Base-by-base conservation (phyloP, 2,329 filamentous ascomycete genomes). In the Neurospora sp. region DNA sequence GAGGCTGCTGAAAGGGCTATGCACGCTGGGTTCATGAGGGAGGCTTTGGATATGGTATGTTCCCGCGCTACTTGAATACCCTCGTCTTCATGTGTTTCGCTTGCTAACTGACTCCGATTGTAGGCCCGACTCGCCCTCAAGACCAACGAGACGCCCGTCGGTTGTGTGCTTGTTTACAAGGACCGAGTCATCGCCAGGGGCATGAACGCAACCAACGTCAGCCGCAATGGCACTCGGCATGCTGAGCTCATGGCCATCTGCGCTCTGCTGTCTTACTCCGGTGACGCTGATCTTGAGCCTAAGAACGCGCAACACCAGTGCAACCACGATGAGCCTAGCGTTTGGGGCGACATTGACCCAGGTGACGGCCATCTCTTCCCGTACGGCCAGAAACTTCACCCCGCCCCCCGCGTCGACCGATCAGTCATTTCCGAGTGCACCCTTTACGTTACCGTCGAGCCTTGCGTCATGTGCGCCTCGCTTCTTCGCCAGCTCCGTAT, bases 381-480 rank as follows among this genome's bases (percentile, higher is more conserved):
- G 0, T 89, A 89, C 70, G 87, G 87, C 4, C 86, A 89, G 75
- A 89, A 88, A 76, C 81, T 86, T 0, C 82, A 87, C 71, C 83
- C 84, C 0, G 80, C 80, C 2, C 80, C 85, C 28, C 85, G 84
- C 68, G 86, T 96, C 74, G 86, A 90, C 68, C 86, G 88, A 40
- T 86, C 85, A 13, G 87, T 95, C 73, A 84, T 98, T 74, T 84
- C 83, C 46, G 87, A 94, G 73, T 86, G 86, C 75, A 91, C 89
- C 10, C 87, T 99, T 68, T 99, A 99, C 80, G 96, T 99, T 67
- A 99, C 96, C 0, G 95, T 99, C 69, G 96, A 99, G 81, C 96
- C 96, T 4, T 99, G 96, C 80, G 93, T 99, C 82, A 99, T 99
- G 96, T 99, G 96, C 78, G 96, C 96, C 13, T 96, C 93, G 7